Evolutionary conservation across 495 filamentous ascomycete species (phyloP), one percentile per base, ranked within the genome.

Genomic region (Podospora pseudocomata): DNA sequence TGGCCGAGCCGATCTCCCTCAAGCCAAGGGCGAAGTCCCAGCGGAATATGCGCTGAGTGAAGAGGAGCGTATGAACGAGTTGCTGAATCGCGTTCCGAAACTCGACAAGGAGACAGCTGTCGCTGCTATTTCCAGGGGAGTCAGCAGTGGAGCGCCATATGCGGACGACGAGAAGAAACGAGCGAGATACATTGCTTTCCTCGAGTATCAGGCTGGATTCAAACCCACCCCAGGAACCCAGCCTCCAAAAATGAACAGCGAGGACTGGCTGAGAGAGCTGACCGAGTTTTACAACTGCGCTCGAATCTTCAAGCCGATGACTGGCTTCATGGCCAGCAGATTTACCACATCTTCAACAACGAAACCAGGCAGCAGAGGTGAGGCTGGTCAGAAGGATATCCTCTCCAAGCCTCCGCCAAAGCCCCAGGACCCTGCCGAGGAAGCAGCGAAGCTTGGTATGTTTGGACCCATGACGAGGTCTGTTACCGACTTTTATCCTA

Each of bases 361-460:
- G 62, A 84, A 70, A 61, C 68, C 69, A 0, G 70, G 71, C 9
- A 71, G 73, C 7, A 71, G 73, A 54, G 68, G 72, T 0, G 62
- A 63, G 18, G 77, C 70, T 0, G 71, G 74, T 0, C 70, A 76
- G 0, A 80, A 82, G 0, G 73, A 82, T 1, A 74, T 89, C 11
- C 73, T 94, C 0, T 80, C 79, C 23, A 84, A 79, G 39, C 88
- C 89, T 0, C 75, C 81, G 11, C 82, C 84, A 53, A 96, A 91
- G 71, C 83, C 85, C 1, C 84, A 89, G 66, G 90, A 95, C 68
- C 92, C 94, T 0, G 92, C 92, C 3, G 91, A 92, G 68, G 88
- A 91, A 70, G 95, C 95, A 5, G 95, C 95, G n/a, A 90, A 86
- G 68, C 76, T 97, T 71, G 93, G 93, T 28, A 96, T 98, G 93